Evolutionary conservation across 169 alveolate genomes (phyloP).

Genomic region (Eimeria zaria): DNA sequence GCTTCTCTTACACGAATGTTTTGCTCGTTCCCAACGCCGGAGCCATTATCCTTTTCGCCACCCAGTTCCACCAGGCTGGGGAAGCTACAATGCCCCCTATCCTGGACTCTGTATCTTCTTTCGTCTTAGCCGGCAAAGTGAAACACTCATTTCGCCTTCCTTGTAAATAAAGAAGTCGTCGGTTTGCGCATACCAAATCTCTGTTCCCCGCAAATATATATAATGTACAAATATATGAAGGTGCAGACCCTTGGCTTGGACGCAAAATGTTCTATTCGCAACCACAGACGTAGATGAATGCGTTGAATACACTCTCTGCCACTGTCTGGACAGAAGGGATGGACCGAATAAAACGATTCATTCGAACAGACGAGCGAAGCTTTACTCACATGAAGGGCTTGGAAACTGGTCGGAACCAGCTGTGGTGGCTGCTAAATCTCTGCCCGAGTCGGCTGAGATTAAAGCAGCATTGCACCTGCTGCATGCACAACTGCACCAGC

Average conservation of each 20-base stretch:
- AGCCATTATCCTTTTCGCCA: not conserved
- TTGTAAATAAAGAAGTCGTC: not conserved
- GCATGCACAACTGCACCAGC: not conserved
- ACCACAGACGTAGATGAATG: not conserved
- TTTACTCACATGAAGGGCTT: not conserved
- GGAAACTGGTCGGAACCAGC: not conserved
- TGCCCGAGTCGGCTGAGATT: not conserved
- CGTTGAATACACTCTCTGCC: not conserved
- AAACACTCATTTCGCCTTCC: not conserved
- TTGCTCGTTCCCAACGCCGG: not conserved
- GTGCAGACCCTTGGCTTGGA: not conserved
- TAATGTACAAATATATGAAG: not conserved
- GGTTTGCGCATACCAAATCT: not conserved
- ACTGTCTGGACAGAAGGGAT: not conserved
- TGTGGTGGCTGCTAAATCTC: not conserved
- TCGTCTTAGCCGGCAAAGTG: not conserved
- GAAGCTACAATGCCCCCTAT: not conserved
- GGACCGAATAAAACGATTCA: not conserved
- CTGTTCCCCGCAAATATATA: not conserved
- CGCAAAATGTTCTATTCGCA: not conserved
- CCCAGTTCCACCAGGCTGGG: not conserved
- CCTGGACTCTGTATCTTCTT: not conserved
- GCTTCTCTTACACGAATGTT: not conserved
- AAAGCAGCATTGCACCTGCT: not conserved
- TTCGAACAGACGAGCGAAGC: not conserved